Evolutionary conservation across 2,329 filamentous ascomycete species (phyloP).

Genomic region (Blumeriella jaapii): DNA sequence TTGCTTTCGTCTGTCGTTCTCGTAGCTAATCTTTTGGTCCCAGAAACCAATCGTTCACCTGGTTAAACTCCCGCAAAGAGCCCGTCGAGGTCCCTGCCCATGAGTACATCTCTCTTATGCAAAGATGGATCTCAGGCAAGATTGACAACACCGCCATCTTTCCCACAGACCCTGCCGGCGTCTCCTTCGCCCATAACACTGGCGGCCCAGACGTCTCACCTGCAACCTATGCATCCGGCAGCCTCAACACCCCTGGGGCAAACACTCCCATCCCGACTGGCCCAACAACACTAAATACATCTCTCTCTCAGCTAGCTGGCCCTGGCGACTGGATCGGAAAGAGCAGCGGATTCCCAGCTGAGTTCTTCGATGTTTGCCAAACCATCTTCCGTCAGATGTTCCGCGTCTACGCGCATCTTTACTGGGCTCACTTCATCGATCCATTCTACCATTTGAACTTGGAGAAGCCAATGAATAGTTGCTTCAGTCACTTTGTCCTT

Average conservation of each 20-base stretch:
- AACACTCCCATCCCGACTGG: constrained; percentile 28
- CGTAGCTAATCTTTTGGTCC: constrained; percentile 5
- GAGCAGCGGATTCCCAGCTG: constrained; percentile 80
- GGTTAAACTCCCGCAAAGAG: constrained; percentile 79
- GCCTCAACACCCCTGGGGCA: constrained; percentile 33
- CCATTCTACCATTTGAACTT: constrained; percentile 75
- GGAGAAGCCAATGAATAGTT: constrained; percentile 74
- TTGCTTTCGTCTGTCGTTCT: background rate
- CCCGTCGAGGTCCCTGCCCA: constrained; percentile 86
- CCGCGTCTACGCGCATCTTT: constrained; percentile 93
- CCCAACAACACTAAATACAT: constrained; percentile 34
- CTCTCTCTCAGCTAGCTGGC: constrained; percentile 51
- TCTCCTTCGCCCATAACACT: constrained; percentile 54
- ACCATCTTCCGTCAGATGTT: constrained; percentile 97
- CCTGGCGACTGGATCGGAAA: constrained; percentile 75
- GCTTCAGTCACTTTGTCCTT: constrained; percentile 75
- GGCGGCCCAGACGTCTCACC: constrained; percentile 46
- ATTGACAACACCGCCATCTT: constrained; percentile 85
- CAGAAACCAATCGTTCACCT: constrained; percentile 89
- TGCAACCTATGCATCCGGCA: constrained; percentile 42
- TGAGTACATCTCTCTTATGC: constrained; percentile 91
- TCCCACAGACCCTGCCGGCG: constrained; percentile 67
- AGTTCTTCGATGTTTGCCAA: constrained; percentile 84
- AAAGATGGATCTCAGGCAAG: constrained; percentile 95
- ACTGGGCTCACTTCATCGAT: constrained; percentile 87